Conservation (phyloP, 352 stramenopile genomes). For the Phytopythium mirpurense region DNA sequence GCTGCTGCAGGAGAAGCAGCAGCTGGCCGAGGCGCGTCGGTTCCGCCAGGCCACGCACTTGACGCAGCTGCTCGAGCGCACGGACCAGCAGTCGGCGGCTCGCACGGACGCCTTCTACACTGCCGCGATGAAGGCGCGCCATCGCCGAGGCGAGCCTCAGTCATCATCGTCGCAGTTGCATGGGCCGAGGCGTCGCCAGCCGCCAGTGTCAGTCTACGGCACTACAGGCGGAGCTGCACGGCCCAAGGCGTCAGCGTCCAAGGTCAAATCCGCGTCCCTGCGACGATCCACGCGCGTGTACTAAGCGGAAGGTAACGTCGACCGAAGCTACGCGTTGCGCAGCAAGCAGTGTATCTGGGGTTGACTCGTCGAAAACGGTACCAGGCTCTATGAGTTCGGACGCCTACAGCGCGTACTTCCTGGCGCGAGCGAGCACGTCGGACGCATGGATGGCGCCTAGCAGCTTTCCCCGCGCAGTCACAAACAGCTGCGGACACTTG, state of each 20-base stretch:
- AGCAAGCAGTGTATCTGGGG: neutral
- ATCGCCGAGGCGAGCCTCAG: slow-evolving; percentile 11
- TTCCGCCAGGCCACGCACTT: slow-evolving; percentile 45
- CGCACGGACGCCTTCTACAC: slow-evolving; percentile 60
- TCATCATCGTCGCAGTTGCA: neutral
- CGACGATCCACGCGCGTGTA: slow-evolving; percentile 2
- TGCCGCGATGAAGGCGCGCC: slow-evolving; percentile 56
- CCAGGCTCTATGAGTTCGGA: no score
- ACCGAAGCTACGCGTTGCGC: neutral
- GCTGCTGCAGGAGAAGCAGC: slow-evolving; percentile 50
- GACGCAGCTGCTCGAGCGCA: slow-evolving; percentile 30
- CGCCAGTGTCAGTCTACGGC: neutral
- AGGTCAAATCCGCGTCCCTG: neutral
- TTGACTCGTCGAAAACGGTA: no score
- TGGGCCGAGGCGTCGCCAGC: neutral
- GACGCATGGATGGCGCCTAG: slow-evolving; percentile 67
- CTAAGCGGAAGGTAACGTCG: neutral
- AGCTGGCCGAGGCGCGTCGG: slow-evolving; percentile 52
- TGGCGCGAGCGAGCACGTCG: slow-evolving; percentile 56
- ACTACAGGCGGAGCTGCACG: neutral
- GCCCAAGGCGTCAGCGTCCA: neutral
- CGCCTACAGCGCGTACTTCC: slow-evolving; percentile 53
- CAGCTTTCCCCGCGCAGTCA: slow-evolving; percentile 65
- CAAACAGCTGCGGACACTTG: slow-evolving; percentile 69
- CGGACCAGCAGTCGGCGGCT: slow-evolving; percentile 22